Evolutionary conservation across 805 yeast species (phyloP).

Genomic region (Cephaloascus fragrans): DNA sequence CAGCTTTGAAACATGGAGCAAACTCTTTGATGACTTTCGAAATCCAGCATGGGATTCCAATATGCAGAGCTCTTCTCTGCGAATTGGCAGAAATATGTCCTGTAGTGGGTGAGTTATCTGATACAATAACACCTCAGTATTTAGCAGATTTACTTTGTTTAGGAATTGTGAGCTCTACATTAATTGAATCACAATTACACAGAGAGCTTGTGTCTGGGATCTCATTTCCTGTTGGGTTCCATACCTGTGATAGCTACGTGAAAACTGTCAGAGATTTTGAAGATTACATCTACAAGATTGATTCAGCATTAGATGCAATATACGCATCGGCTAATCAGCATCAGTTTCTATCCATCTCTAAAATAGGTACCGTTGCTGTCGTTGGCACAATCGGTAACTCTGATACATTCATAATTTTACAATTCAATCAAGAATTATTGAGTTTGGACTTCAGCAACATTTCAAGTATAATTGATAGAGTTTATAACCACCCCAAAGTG

Average conservation of each 20-base stretch:
- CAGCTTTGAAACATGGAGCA: background rate
- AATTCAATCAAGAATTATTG: slow-evolving; percentile 8
- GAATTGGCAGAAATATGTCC: slow-evolving; percentile 34
- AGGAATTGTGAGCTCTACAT: slow-evolving; percentile 31
- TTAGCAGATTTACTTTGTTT: slow-evolving; percentile 36
- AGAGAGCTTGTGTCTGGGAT: slow-evolving; percentile 41
- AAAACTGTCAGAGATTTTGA: background rate
- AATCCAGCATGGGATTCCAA: slow-evolving; percentile 28
- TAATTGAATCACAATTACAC: slow-evolving; percentile 39
- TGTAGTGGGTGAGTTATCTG: slow-evolving; percentile 33
- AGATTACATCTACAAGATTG: slow-evolving; percentile 12
- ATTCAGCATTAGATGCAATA: slow-evolving; percentile 34
- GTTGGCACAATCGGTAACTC: slow-evolving; percentile 40
- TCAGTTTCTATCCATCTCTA: slow-evolving; percentile 36
- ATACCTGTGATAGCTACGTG: slow-evolving; percentile 10
- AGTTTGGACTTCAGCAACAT: slow-evolving; percentile 8
- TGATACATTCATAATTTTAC: slow-evolving; percentile 36
- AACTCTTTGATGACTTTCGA: slow-evolving; percentile 16
- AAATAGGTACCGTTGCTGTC: slow-evolving; percentile 37
- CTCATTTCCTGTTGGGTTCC: slow-evolving; percentile 40
- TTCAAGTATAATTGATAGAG: slow-evolving; percentile 5
- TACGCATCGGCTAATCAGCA: slow-evolving; percentile 32
- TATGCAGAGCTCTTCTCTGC: slow-evolving; percentile 25
- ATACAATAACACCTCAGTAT: slow-evolving; percentile 42
- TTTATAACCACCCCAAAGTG: slow-evolving; percentile 9